Evolutionary conservation across 768 basidiomycete genomes (phyloP).

Genomic region (Daedaleopsis nitida): DNA sequence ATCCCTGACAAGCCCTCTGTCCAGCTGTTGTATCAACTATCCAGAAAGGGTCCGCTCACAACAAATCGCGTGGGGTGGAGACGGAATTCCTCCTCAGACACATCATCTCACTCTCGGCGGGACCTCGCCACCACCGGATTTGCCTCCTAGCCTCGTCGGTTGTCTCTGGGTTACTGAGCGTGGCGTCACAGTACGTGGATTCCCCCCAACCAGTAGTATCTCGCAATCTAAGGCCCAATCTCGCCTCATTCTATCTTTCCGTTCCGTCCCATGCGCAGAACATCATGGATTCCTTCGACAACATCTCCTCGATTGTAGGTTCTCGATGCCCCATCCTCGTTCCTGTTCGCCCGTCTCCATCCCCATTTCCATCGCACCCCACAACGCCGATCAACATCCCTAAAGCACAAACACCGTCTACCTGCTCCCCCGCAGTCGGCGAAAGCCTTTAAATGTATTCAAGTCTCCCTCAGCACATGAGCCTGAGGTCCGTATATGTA

Average conservation of each 20-base stretch:
- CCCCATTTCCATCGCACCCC: slow-evolving; percentile 13
- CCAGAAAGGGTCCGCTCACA: too few relatives aligned
- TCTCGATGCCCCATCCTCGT: slow-evolving; percentile 18
- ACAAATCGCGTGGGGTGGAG: too few relatives aligned
- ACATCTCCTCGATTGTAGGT: slow-evolving; percentile 15
- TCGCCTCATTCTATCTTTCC: neutral
- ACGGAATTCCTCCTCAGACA: too few relatives aligned
- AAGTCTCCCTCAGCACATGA: slow-evolving; percentile 51
- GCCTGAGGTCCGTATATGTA: slow-evolving; percentile 25
- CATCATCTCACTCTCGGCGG: too few relatives aligned
- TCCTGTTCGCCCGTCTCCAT: slow-evolving; percentile 7
- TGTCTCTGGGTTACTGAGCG: neutral
- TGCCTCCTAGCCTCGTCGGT: neutral
- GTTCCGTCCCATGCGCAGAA: neutral
- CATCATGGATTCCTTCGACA: slow-evolving; percentile 18
- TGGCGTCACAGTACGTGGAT: slow-evolving; percentile 7
- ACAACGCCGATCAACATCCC: neutral
- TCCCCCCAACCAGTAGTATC: neutral
- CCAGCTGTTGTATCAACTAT: too few relatives aligned
- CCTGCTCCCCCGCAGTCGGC: slow-evolving; percentile 38
- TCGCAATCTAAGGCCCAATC: neutral
- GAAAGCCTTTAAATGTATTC: slow-evolving; percentile 61
- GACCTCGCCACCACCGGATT: neutral
- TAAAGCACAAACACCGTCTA: neutral
- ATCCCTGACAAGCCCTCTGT: too few relatives aligned